Percentiles rank a stretch among this genome's conserved stretches.
Conservation (phyloP, 2,329 filamentous ascomycete genomes). For the Seiridium unicorne region DNA sequence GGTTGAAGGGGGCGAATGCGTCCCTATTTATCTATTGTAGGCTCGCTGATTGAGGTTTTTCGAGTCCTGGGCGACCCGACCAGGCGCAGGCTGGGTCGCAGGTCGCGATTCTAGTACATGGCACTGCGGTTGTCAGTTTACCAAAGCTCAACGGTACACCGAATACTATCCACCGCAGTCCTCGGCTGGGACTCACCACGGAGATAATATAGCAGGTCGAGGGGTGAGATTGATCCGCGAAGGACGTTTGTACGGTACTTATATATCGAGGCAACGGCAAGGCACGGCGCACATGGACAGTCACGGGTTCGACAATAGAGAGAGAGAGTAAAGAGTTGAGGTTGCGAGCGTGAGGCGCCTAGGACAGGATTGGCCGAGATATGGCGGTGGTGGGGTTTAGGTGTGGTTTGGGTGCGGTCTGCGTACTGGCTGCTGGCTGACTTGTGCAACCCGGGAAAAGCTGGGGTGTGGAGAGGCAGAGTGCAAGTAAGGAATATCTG, state of each 20-base stretch:
- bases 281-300: slow-evolving; percentile 13
- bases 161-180: slow-evolving; percentile 11
- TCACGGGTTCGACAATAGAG: slow-evolving; percentile 20
- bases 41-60: slow-evolving; percentile 7
- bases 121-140: slow-evolving; percentile 28
- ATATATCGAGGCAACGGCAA: slow-evolving; percentile 18
- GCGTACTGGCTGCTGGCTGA: not conserved
- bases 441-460: too few species aligned
- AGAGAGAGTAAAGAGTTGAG: slow-evolving; percentile 18
- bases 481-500: too few species aligned
- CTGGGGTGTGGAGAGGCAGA: too few species aligned
- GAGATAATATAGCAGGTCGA: not conserved
- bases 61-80: slow-evolving; percentile 22
- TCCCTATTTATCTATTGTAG: slow-evolving; percentile 7
- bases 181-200: slow-evolving; percentile 24
- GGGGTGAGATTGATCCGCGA: too few species aligned
- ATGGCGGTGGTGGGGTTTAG: slow-evolving; percentile 17
- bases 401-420: not conserved
- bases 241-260: slow-evolving; percentile 10
- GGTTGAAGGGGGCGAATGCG: slow-evolving; percentile 1
- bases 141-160: slow-evolving; percentile 14
- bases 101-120: slow-evolving; percentile 35
- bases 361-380: slow-evolving; percentile 23
- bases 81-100: slow-evolving; percentile 28
- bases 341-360: slow-evolving; percentile 29